A percentile compares a stretch with the other conserved stretches of the same genome.
Evolutionary conservation across 1,284 basidiomycete species (phyloP).

Genomic region (Amylostereum chailletii): DNA sequence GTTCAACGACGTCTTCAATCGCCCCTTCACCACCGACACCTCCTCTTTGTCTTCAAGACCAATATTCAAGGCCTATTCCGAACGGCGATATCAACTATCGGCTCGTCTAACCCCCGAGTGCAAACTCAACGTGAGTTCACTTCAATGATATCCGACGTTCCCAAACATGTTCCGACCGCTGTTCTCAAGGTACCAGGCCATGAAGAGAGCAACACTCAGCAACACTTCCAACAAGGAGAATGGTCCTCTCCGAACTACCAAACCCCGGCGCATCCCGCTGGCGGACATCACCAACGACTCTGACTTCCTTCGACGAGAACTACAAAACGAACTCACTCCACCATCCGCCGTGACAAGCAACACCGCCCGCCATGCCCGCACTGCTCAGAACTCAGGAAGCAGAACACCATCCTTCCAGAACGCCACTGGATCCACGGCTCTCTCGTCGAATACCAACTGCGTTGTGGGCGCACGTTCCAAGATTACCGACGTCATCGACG

Average conservation of each 20-base stretch:
- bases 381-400: too few species aligned
- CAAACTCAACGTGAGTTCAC: too few species aligned
- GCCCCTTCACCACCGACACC: too few species aligned
- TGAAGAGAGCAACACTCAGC: not conserved
- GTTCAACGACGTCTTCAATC: too few species aligned
- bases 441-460: not conserved
- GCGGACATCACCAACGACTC: constrained; percentile 11
- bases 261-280: constrained; percentile 4
- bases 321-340: not conserved
- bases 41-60: too few species aligned
- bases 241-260: not conserved
- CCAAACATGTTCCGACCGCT: not conserved
- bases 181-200: not conserved
- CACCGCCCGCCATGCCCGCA: not conserved
- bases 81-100: too few species aligned
- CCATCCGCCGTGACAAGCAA: not conserved
- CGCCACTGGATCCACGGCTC: not conserved
- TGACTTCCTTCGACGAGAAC: constrained; percentile 2
- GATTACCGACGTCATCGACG: not conserved
- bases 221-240: not conserved
- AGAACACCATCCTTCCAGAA: not conserved
- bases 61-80: too few species aligned
- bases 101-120: too few species aligned
- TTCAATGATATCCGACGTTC: too few species aligned
- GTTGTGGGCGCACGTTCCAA: not conserved